Evolutionary conservation across 805 yeast species (phyloP).

Genomic region (Schwanniomyces occidentalis): DNA sequence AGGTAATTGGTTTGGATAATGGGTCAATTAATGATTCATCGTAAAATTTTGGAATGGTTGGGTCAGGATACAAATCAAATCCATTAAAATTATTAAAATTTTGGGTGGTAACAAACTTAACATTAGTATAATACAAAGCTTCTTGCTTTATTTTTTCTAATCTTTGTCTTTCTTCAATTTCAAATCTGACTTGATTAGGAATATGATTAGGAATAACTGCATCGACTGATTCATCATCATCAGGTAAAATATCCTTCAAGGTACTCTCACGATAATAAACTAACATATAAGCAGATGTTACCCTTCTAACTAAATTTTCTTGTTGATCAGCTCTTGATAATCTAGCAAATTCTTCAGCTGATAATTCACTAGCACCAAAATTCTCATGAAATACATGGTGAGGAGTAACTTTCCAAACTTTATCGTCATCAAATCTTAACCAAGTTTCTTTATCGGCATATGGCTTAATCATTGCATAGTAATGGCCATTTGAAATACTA

Average conservation of each 20-base stretch:
- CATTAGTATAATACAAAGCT: slow-evolving; percentile 42
- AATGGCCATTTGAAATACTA: slow-evolving; percentile 93
- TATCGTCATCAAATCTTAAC: slow-evolving; percentile 94
- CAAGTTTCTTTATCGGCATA: slow-evolving; percentile 60
- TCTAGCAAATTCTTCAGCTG: slow-evolving; percentile 47
- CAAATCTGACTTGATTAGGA: slow-evolving; percentile 62
- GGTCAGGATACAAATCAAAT: slow-evolving; percentile 75
- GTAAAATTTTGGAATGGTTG: slow-evolving; percentile 41
- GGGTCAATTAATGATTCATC: slow-evolving; percentile 51
- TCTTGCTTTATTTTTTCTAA: slow-evolving; percentile 68
- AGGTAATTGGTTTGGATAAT: slow-evolving; percentile 46
- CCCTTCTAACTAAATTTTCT: slow-evolving; percentile 66
- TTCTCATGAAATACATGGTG: slow-evolving; percentile 89
- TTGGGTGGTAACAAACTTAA: slow-evolving; percentile 54
- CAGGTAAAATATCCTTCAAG: slow-evolving; percentile 58
- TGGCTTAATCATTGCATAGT: slow-evolving; percentile 92
- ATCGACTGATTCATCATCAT: slow-evolving; percentile 47
- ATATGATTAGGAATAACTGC: slow-evolving; percentile 60
- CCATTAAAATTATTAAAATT: slow-evolving; percentile 66
- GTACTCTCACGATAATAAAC: slow-evolving; percentile 78
- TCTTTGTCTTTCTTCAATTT: slow-evolving; percentile 56
- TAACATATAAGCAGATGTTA: slow-evolving; percentile 95
- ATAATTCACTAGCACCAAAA: slow-evolving; percentile 73
- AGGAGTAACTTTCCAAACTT: slow-evolving; percentile 83
- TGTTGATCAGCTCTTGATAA: slow-evolving; percentile 62